phyloP scores from a whole-genome alignment of 176 grass and related monocot genomes.

The Tuctoria greenei region DNA sequence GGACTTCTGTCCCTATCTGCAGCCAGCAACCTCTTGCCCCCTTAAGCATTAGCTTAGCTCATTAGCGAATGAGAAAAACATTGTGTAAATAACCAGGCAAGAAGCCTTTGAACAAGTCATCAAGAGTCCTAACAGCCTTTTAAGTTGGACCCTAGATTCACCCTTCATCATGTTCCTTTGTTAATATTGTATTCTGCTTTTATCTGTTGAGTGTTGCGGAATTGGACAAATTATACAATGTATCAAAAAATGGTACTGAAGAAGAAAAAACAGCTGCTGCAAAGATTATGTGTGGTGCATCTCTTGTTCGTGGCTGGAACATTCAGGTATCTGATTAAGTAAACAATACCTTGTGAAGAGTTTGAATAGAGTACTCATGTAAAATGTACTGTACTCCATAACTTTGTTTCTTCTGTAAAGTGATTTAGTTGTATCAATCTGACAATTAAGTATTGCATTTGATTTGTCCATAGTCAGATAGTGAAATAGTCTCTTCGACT shows the following conservation, averaged over 20 bases:
- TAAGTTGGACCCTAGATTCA: no score
- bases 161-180: background rate
- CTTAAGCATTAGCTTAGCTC: background rate
- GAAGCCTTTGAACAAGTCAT: background rate
- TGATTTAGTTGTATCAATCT: conserved; percentile 4
- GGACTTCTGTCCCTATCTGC: background rate
- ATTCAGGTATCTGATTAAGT: conserved; percentile 64
- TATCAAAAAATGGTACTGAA: conserved; percentile 65
- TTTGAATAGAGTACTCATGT: background rate
- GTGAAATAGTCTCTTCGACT: background rate
- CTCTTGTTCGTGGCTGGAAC: conserved; percentile 78
- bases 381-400: conserved; percentile 13
- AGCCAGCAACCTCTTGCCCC: background rate
- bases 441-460: conserved; percentile 17
- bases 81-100: background rate
- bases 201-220: conserved; percentile 62
- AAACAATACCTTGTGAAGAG: background rate
- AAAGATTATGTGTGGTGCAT: conserved; percentile 79
- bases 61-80: background rate
- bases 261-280: conserved; percentile 73
- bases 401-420: background rate
- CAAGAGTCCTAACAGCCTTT: background rate
- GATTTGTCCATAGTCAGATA: background rate
- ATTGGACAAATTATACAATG: conserved; percentile 71
- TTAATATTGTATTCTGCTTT: conserved; percentile 31